Conservation (phyloP, 352 stramenopile genomes). For the Elongisporangium anandrum region DNA sequence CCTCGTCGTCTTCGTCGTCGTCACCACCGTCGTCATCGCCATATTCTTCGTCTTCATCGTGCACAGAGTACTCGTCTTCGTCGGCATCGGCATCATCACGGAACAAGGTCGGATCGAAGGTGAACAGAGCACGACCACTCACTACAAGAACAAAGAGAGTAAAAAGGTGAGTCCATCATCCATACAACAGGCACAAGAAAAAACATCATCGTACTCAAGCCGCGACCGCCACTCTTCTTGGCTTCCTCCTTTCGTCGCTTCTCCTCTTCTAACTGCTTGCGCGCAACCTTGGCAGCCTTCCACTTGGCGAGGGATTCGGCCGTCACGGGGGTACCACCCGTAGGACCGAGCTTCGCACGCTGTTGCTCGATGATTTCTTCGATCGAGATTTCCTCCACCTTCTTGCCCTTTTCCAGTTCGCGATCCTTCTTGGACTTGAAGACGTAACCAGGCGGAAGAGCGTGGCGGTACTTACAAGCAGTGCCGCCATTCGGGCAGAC, state of each 20-base stretch:
- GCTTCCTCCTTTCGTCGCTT: slow-evolving; percentile 83
- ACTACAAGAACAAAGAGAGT: slow-evolving; percentile 41
- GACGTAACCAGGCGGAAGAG: slow-evolving; percentile 83
- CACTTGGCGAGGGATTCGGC: slow-evolving; percentile 85
- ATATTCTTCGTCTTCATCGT: slow-evolving; percentile 48
- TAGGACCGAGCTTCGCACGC: slow-evolving; percentile 82
- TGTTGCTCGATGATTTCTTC: slow-evolving; percentile 91
- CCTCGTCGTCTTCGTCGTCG: slow-evolving; percentile 35
- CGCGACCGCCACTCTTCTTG: slow-evolving; percentile 80
- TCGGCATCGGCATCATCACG: slow-evolving; percentile 87
- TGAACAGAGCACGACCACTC: slow-evolving; percentile 90
- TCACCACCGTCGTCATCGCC: slow-evolving; percentile 30
- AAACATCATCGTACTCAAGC: slow-evolving; percentile 66
- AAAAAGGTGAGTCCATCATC: slow-evolving; percentile 1
- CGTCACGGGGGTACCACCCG: slow-evolving; percentile 82
- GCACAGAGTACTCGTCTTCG: slow-evolving; percentile 78
- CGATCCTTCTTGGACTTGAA: slow-evolving; percentile 88
- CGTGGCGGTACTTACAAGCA: slow-evolving; percentile 79
- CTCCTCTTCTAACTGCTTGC: slow-evolving; percentile 74
- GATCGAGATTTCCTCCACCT: slow-evolving; percentile 82
- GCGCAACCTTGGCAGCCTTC: slow-evolving; percentile 82
- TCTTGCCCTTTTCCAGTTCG: slow-evolving; percentile 79
- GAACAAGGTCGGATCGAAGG: slow-evolving; percentile 89
- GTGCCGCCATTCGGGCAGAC: slow-evolving; percentile 83
- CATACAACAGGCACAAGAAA: background rate